Evolutionary conservation across 2,329 filamentous ascomycete genomes (phyloP), one percentile per base, ranked within the genome.

Genomic region (Zasmidium angulare): DNA sequence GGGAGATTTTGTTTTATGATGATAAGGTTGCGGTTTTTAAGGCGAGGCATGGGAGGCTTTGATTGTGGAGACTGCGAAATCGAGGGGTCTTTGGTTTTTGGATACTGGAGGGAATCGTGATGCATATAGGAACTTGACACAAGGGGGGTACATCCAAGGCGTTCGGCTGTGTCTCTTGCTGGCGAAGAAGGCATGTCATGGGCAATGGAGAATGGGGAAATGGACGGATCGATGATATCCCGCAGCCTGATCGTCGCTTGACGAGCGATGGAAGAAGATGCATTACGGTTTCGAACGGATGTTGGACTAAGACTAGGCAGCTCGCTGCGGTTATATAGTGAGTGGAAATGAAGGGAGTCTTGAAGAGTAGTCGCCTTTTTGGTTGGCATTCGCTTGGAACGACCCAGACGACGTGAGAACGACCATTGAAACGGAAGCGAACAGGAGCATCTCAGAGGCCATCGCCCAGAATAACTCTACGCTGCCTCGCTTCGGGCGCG

Each of bases 1-100:
- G 89, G 62, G 89, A 93, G 78, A 93, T 95, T 63, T 75, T 93
- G 63, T 93, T 91, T 74, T 93, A 91, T 69, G 90, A 93, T 72
- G 90, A 93, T 72, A 90, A 91, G 74, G 86, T 91, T 55, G 86
- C 88, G 24, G 87, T 93, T 59, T 93, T 93, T 77, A 89, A 88
- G 73, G 88, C 89, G 29, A 83, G 90, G 61, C 87, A 90, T 74
- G 86, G 83, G 55, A 70, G 68, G 63, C 63, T 77, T 53, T 77
- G 68, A 53, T 51, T 46, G 47, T n/a, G n/a, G n/a, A n/a, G n/a
- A n/a, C n/a, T n/a, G n/a, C n/a, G n/a, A n/a, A n/a, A n/a, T n/a
- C n/a, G n/a, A 40, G 36, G 19, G 20, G 40, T 40, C 12, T 53
- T 40, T 26, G 31, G 36, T 46, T 47, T 55, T 29, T 20, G 11